Evolutionary conservation across 345 rosid species (phyloP), one percentile per base, ranked within the genome.

Genomic region (Toxicodendron radicans): DNA sequence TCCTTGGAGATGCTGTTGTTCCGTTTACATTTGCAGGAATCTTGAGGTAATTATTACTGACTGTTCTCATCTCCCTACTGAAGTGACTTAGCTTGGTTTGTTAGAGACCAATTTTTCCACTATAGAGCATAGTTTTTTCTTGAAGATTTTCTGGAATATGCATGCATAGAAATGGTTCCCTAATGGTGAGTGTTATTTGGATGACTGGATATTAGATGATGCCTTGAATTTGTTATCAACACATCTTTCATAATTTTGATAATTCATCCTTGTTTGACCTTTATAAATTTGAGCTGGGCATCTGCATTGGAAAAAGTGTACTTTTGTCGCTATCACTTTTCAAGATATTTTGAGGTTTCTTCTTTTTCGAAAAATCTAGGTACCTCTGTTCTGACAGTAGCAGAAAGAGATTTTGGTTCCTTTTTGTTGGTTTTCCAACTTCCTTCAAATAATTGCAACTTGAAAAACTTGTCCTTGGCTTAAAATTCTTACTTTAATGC

Each of bases 11-110:
- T 72, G 82, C 78, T 58, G 80, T 90, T 72, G 91, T 95, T 79
- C 99, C 97, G 59, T 92, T 95, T 82, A 77, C 71, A 2, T 91
- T 87, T 87, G 94, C 97, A 81, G 99, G 99, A 71, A 79, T 91
- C 76, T 76, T 81, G 64, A 92, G 99, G 99, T 92, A 80, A 41
- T 45, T 75, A 71, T 79, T 58, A 59, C 62, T 87, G 76, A 60
- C 35, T 70, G 27, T 52, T 38, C 49, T 68, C 45, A 1, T 66
- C 38, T 59, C 52, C 43, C 46, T 20, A 10, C 27, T 9, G 13
- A 9, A 58, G 30, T 46, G 62, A 57, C 41, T 45, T 65, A 18
- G 35, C 56, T 53, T 12, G 10, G 10, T 5, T 72, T 32, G 20
- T 59, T 58, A 46, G 43, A 5, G 43, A 38, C 43, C 43, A 38